A percentile compares a stretch with the other conserved stretches of the same genome.
Evolutionary conservation across 2,329 filamentous ascomycete species (phyloP).

Genomic region (Domatiomyces globalis): DNA sequence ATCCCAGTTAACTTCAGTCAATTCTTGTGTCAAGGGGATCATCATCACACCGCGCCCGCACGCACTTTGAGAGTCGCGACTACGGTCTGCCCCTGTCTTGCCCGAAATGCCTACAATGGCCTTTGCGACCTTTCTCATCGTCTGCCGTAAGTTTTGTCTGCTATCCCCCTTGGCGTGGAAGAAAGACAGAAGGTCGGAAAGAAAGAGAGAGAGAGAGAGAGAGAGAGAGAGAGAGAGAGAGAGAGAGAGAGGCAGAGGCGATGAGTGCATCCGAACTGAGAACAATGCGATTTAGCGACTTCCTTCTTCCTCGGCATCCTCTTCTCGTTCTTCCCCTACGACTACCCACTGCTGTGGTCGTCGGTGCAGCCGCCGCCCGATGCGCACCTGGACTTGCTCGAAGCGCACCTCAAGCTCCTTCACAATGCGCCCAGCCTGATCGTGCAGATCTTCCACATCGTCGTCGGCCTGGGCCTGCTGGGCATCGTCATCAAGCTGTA

Average conservation of each 20-base stretch:
- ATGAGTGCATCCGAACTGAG: not conserved
- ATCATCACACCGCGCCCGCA: too few relatives aligned
- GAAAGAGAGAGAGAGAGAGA: not conserved
- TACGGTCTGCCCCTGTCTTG: too few relatives aligned
- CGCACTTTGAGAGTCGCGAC: not conserved
- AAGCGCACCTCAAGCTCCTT: slow-evolving; percentile 79
- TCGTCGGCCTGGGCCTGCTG: slow-evolving; percentile 72
- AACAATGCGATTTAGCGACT: slow-evolving; percentile 42
- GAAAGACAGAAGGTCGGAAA: not conserved
- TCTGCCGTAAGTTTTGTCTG: slow-evolving; percentile 11
- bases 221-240: slow-evolving; percentile 1
- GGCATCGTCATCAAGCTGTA: slow-evolving; percentile 93
- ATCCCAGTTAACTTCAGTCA: too few relatives aligned
- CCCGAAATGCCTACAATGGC: slow-evolving; percentile 25
- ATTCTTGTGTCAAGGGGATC: too few relatives aligned
- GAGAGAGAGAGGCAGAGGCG: too few relatives aligned
- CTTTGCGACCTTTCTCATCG: slow-evolving; percentile 90
- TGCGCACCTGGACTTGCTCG: slow-evolving; percentile 70
- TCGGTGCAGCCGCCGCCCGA: slow-evolving; percentile 24
- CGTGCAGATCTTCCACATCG: slow-evolving; percentile 83
- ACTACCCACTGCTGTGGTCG: slow-evolving; percentile 37
- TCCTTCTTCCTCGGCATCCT: slow-evolving; percentile 98
- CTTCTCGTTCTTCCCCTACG: slow-evolving; percentile 92
- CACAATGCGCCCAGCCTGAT: slow-evolving; percentile 87
- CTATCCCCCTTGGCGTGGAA: too few relatives aligned